Base-by-base conservation (phyloP, 1,284 basidiomycete genomes). In the Pisolithus thermaeus region DNA sequence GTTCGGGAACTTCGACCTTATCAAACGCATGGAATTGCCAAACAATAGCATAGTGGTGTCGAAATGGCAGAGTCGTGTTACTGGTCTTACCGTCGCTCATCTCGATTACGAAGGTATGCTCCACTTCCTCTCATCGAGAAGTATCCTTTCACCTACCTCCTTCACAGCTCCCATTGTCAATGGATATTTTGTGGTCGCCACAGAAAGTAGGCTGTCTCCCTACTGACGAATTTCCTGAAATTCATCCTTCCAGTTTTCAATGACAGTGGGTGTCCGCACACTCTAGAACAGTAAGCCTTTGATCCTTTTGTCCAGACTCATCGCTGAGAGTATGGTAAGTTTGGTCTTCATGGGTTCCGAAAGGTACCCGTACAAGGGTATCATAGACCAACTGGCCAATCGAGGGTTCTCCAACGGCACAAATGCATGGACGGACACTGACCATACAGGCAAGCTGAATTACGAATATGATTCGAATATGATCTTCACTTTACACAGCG, bases 311-410 rank as follows among this genome's bases (percentile, higher is more conserved):
- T 35, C 41, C 11, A 53, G 18, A 38, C 14, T 48, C 51, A 56
- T 52, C 44, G 27, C 54, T 46, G 44, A 46, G 28, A 52, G 53
- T 59, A 46, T 23, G 25, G 7, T 51, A 89, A n/a, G 90, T 67
- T 72, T 97, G 50, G 83, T 97, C 20, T 98, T 98, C 67, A 88
- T 97, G 77, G 94, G 94, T 11, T 96, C 92, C 1, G 87, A 96
- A 65, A 83, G 87, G 61, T 97, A 95, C 66, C 96, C 96, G 0
- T 95, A 92, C 79, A 99, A 99, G 70, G 97, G 96, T 27, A 90
- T 98, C 46, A 83, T 99, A 50, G 97, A 99, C 72, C 87, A 91
- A 56, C 79, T 99, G n/a, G 97, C 97, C 8, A 99, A 97, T 69
- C 83, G 95, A 49, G 92, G 93, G 9, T 98, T 96, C 66, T 94